Evolutionary conservation across 73 alveolate species (phyloP), one percentile per base, ranked within the genome.

Genomic region (Diophrys appendiculata): DNA sequence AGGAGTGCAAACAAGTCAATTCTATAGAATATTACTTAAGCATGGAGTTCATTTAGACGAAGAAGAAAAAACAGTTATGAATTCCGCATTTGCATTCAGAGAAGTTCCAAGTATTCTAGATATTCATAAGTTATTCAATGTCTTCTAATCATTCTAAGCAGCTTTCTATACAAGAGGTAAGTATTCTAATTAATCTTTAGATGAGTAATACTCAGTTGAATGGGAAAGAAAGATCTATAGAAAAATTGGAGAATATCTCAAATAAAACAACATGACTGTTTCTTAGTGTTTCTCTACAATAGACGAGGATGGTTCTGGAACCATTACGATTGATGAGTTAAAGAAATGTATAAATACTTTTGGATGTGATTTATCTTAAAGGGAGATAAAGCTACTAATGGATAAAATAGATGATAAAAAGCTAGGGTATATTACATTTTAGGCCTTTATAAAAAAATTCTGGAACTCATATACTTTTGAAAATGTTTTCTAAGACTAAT

Each of bases 381-480:
- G 73, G 54, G 89, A 80, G 33, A 26, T 80, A 33, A 80, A 80
- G 35, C 74, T 80, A 52, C 60, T 80, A 71, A 11, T 80, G 5
- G 31, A 53, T 1, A 70, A 70, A 33, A 72, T 80, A 22, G 74
- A 80, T 80, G 89, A 80, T 32, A 78, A 72, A 23, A 43, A 64
- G n/a, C 54, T 54, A 30, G 89, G 89, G 1, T 64, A 56, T 34
- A 72, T 80, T 52, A 72, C 89, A 22, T 55, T 54, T 30, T n/a
- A 52, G 31, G 26, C 76, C 30, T 80, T 80, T 33, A 72, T 80
- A 11, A 80, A 80, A 72, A 52, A 68, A 80, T 80, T 80, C 73
- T 80, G 89, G 89, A 60, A 69, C 64, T 82, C 89, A 5, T 80
- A 72, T 72, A 80, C 89, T 25, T 80, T 54, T 65, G 89, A 80